Evolutionary conservation across 2,329 filamentous ascomycete species (phyloP), one percentile per base, ranked within the genome.

Genomic region (Fusarium sp.): DNA sequence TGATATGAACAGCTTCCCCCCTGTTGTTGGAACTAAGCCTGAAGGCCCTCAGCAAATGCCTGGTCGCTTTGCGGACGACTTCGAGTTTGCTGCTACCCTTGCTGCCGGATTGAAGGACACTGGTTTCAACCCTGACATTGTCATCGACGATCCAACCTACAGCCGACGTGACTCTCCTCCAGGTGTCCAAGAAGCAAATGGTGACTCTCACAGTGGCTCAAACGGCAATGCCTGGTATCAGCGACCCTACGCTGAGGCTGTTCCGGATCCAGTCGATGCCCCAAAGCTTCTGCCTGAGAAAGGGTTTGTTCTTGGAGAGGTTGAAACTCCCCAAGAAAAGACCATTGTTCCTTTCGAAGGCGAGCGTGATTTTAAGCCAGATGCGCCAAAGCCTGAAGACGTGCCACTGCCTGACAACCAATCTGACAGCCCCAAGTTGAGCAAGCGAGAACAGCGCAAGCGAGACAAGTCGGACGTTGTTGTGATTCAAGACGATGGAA

Each of bases 81-180:
- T 91, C 11, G 89, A 89, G 53, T 93, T 93, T 70, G 88, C 89
- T 10, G 91, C 91, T 28, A 88, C 87, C 5, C 79, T 93, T 48
- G 90, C 90, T 60, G 91, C 90, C 49, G 90, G 89, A 3, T 82
- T 92, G 50, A 81, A 90, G 74, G 86, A 89, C n/a, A 87, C 89
- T 46, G 91, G 91, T 0, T 93, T 93, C 67, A 86, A 92, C 73
- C 88, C 90, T 7, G 86, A 91, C 42, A 88, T 93, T 60, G 88
- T 93, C 46, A 90, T 91, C 37, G 83, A 92, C 46, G 85, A 93
- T 71, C 86, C 88, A 0, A 81, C 78, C 2, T 93, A 89, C 73
- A 87, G 87, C 68, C 85, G 84, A 52, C 88, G 90, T 28, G 85
- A 88, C 55, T 91, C 89, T 2, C 88, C 90, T 10, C 88, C 89